Base-by-base conservation (phyloP, 768 basidiomycete genomes). In the Pulveroboletus frians region DNA sequence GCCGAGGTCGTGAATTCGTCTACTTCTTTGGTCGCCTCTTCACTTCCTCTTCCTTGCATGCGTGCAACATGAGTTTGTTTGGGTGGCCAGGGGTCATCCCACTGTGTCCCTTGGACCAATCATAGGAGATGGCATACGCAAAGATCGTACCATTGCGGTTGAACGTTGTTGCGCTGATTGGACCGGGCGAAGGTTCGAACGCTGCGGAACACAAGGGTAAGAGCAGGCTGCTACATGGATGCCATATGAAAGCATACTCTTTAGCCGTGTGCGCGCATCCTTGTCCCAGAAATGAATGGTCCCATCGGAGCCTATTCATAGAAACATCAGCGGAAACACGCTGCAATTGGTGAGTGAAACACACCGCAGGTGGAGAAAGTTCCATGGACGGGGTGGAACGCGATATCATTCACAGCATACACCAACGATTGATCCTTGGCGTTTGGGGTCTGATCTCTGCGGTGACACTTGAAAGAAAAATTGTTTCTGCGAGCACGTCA, bases 241-340 rank as follows among this genome's bases (percentile, higher is more conserved):
- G 20, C 39, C 11, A 20, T 9, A 30, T 26, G 17, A n/a, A 39
- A 37, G 50, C 54, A 41, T 57, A 93, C 92, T 83, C 73, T 94
- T 96, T 71, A 97, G 78, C 35, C 94, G 84, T 7, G 88, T 92
- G 50, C 92, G 85, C 8, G 88, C 84, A 58, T 94, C 88, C 70
- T 92, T 93, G 69, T 96, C 92, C 92, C 92, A 95, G 68, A 88
- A 90, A 76, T 91, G 87, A 64, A 93, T 84, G 3, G 85, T 85
- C 17, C 91, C 91, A 56, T 93, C 91, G 37, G 86, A 77, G 9
- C 87, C 86, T 87, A 45, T 53, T 48, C 40, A 55, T 46, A 32
- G 4, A 39, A 11, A 26, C 39, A 39, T 51, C 41, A 52, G 45
- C 20, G 35, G 50, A 27, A 52, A 62, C 59, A 65, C 58, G 49